Evolutionary conservation across 371 early-diverging fungal genomes (phyloP), one percentile per base, ranked within the genome.

Genomic region (Capillidium rhysosporum): DNA sequence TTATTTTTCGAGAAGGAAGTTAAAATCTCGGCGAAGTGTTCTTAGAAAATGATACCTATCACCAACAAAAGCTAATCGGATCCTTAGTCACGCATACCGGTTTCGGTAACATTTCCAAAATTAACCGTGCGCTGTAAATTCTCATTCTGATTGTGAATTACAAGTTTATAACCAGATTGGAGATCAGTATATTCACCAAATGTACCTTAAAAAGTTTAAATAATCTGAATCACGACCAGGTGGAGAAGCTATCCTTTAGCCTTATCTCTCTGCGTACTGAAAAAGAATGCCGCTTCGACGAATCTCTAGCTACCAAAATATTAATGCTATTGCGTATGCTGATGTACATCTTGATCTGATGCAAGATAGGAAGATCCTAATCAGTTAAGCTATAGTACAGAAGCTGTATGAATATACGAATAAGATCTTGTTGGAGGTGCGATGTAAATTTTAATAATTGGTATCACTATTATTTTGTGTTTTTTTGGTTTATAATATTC

Each of bases 81-180:
- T 75, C 77, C 1, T 61, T 87, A 28, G 81, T 85, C 0, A 81
- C 80, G 16, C 86, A 87, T 57, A 77, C 86, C 45, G 88, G 86
- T 30, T 84, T 83, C 55, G 85, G 85, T 8, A 69, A 73, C 41
- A 55, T 61, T 3, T 63, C 64, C 49, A 84, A 86, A 56, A 73
- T 82, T 43, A 76, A 83, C 52, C 69, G 76, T 0, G 77, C 85
- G 0, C 52, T 85, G n/a, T 65, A 70, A 28, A 71, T 76, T 1
- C 60, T 78, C n/a, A 61, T 74, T 38, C 56, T 68, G 8, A 69
- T 87, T 18, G 75, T 72, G 0, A 59, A 70, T 23, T 55, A 54
- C 1, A 63, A 77, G 30, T 66, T 77, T 1, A 46, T 61, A 1
- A 65, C 64, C 21, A 61, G 83, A 46, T 66, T 69, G 9, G 70